Conservation (phyloP, 345 rosid genomes). For the Lagerstroemia speciosa region DNA sequence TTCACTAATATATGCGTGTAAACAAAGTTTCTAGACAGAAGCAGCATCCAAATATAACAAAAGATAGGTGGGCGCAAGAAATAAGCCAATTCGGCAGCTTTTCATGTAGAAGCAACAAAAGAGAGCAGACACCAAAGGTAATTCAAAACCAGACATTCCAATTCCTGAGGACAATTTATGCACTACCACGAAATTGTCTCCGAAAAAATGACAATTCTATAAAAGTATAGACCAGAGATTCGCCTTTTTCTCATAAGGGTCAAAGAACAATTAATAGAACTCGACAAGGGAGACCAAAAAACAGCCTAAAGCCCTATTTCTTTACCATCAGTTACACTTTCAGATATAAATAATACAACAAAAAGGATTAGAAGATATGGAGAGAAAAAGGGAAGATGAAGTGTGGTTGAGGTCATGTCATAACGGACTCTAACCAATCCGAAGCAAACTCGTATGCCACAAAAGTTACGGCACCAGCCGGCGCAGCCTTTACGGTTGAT, state of each 20-base stretch:
- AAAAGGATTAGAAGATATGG: not conserved
- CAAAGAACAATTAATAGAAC: not conserved
- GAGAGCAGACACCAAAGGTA: not conserved
- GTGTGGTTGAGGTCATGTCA: constrained; percentile 23
- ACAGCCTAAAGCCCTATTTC: not conserved
- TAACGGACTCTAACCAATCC: constrained; percentile 74
- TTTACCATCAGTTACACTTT: not conserved
- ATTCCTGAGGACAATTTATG: no score
- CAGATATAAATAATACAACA: not conserved
- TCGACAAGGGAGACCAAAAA: not conserved
- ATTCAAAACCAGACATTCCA: no score
- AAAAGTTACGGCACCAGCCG: constrained; percentile 96
- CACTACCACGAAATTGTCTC: not conserved
- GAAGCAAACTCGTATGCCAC: constrained; percentile 70
- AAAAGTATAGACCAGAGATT: not conserved
- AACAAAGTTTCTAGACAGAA: no score
- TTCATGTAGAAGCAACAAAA: not conserved
- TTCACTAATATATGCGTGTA: no score
- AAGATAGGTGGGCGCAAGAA: no score
- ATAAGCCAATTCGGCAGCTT: no score
- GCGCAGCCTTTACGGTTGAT: constrained; percentile 94
- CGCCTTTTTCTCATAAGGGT: not conserved
- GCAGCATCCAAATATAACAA: no score
- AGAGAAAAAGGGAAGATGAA: not conserved
- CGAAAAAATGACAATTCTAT: not conserved